phyloP scores from a whole-genome alignment of 768 basidiomycete species.

The Lactarius evosmus region DNA sequence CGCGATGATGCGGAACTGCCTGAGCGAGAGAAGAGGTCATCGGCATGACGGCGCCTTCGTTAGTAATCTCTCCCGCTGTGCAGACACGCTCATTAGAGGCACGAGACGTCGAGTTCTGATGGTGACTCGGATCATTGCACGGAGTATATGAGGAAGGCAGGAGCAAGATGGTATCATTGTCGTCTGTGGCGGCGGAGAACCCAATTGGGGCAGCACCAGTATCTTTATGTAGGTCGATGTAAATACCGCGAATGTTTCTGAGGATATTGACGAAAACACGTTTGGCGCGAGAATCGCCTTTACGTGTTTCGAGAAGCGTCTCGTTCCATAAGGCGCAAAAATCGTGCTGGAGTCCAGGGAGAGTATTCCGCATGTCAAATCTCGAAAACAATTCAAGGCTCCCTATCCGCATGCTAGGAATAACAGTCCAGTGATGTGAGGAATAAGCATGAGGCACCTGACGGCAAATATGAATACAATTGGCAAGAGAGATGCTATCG shows the following conservation, averaged over 20 bases:
- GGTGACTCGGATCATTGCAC: too few relatives aligned
- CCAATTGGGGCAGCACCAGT: background rate
- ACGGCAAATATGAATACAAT: constrained; percentile 1
- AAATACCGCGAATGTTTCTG: background rate
- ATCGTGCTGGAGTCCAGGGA: background rate
- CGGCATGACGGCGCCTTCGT: too few relatives aligned
- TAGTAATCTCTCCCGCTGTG: too few relatives aligned
- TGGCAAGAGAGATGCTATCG: background rate
- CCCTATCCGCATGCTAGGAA: background rate
- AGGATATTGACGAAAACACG: background rate
- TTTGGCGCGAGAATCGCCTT: background rate
- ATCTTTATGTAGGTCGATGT: background rate
- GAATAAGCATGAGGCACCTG: background rate
- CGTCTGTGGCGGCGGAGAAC: too few relatives aligned
- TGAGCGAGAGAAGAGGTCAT: too few relatives aligned
- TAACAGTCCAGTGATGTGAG: background rate
- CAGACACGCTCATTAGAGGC: too few relatives aligned
- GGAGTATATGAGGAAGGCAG: too few relatives aligned
- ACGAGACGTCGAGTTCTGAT: too few relatives aligned
- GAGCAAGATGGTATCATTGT: too few relatives aligned
- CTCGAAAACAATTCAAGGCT: background rate
- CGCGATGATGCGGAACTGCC: too few relatives aligned
- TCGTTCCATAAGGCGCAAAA: constrained; percentile 5
- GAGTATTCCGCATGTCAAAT: background rate
- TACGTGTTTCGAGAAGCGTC: background rate